These are phyloP conservation scores for Vigna reflexopilosa DNA, from an alignment of 306 rosid species.

Conservation along the genomic window DNA sequence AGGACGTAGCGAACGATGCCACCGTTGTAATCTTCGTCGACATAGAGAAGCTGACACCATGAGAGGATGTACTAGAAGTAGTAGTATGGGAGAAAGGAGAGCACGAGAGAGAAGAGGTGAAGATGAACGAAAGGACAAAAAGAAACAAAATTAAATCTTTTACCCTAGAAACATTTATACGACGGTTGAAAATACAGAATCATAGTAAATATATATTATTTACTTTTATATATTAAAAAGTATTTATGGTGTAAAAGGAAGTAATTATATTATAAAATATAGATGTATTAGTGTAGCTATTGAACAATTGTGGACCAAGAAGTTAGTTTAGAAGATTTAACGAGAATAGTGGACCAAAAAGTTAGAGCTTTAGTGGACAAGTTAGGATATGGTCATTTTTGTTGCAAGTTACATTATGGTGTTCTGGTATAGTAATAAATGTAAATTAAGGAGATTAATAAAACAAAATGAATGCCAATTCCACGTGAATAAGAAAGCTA, in stretches of 20 bases:
- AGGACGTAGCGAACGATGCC: conserved; percentile 93
- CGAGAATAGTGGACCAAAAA: not conserved
- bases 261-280: not conserved
- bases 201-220: too few relatives aligned
- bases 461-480: not conserved
- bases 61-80: conserved; percentile 96
- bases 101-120: too few relatives aligned
- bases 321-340: not conserved
- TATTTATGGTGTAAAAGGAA: too few relatives aligned
- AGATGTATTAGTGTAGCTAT: not conserved
- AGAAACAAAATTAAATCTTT: too few relatives aligned
- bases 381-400: not conserved
- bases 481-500: conserved; percentile 22
- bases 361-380: not conserved
- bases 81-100: too few relatives aligned
- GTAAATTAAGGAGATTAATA: not conserved
- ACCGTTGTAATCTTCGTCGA: conserved; percentile 95
- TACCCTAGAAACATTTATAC: too few relatives aligned
- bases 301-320: not conserved
- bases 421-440: not conserved
- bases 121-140: too few relatives aligned
- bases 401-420: not conserved
- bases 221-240: too few relatives aligned
- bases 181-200: too few relatives aligned
- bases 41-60: conserved; percentile 96